A percentile compares a stretch with the other conserved stretches of the same genome.
Evolutionary conservation across 371 early-diverging fungal species (phyloP).

Genomic region (Lichtheimia corymbifera): DNA sequence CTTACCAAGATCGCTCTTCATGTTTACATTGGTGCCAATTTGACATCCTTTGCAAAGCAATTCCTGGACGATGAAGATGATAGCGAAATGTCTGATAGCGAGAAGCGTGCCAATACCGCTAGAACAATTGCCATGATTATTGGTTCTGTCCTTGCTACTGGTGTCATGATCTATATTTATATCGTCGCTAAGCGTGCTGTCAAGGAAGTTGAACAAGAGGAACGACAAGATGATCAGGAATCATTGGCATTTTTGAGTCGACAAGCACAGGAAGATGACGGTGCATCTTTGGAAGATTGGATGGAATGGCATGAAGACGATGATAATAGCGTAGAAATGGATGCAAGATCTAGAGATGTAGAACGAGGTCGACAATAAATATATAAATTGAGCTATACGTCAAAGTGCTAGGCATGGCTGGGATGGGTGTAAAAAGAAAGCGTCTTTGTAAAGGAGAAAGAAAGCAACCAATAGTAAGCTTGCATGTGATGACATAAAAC

Average conservation of each 20-base stretch:
- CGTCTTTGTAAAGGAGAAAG: too few species aligned
- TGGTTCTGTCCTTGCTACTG: slow-evolving; percentile 51
- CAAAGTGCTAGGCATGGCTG: too few species aligned
- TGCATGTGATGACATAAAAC: too few species aligned
- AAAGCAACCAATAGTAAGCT: too few species aligned
- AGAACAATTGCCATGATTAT: slow-evolving; percentile 39
- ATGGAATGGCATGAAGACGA: slow-evolving; percentile 31
- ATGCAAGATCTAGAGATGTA: slow-evolving; percentile 1
- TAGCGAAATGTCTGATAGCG: slow-evolving; percentile 39
- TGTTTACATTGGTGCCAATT: slow-evolving; percentile 74
- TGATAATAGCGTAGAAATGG: slow-evolving; percentile 6
- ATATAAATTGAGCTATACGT: too few species aligned
- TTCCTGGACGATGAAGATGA: slow-evolving; percentile 52
- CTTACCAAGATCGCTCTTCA: slow-evolving; percentile 66
- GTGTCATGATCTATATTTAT: slow-evolving; percentile 64
- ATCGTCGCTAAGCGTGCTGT: slow-evolving; percentile 52
- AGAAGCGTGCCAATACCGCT: slow-evolving; percentile 29
- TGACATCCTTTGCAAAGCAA: slow-evolving; percentile 58
- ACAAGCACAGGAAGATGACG: not conserved
- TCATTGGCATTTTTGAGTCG: slow-evolving; percentile 23
- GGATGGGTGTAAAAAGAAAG: too few species aligned
- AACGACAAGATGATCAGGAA: slow-evolving; percentile 15
- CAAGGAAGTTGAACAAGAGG: slow-evolving; percentile 37
- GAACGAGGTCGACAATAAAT: not conserved
- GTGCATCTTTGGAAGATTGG: slow-evolving; percentile 19